phyloP scores from a whole-genome alignment of 2,329 filamentous ascomycete species.

The Peltaster fructicola region DNA sequence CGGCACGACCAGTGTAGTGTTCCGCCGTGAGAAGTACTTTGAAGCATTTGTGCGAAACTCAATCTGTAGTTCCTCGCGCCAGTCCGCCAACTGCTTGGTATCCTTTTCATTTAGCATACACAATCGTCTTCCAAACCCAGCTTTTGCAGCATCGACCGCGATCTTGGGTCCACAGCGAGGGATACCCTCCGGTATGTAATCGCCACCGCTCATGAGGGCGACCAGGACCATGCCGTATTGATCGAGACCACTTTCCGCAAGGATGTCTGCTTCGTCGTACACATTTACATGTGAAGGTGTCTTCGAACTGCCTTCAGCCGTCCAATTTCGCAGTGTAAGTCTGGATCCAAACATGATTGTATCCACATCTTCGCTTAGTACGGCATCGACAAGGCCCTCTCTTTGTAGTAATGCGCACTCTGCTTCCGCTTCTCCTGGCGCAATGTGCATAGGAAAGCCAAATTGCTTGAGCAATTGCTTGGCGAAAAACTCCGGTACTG shows the following conservation, averaged over 20 bases:
- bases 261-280: conserved; percentile 48
- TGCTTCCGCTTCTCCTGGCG: conserved; percentile 87
- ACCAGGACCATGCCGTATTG: conserved; percentile 84
- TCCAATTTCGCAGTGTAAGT: conserved; percentile 65
- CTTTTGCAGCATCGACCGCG: conserved; percentile 76
- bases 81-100: conserved; percentile 40
- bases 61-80: conserved; percentile 54
- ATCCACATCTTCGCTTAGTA: conserved; percentile 91
- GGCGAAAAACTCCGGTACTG: conserved; percentile 54
- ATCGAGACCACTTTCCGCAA: conserved; percentile 45
- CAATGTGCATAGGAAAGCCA: conserved; percentile 67
- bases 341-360: conserved; percentile 93
- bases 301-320: conserved; percentile 46
- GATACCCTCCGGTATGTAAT: conserved; percentile 80
- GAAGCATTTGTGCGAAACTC: conserved; percentile 74
- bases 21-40: conserved; percentile 59
- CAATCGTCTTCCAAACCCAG: conserved; percentile 65
- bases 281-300: conserved; percentile 71
- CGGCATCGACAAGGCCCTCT: conserved; percentile 73
- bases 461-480: conserved; percentile 75
- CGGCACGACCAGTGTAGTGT: conserved; percentile 57
- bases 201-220: conserved; percentile 85
- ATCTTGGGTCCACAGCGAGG: conserved; percentile 74
- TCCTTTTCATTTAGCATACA: conserved; percentile 48
- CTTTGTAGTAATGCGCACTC: conserved; percentile 80